phyloP scores from a whole-genome alignment of 768 basidiomycete species.

The Steccherinum ochraceum region DNA sequence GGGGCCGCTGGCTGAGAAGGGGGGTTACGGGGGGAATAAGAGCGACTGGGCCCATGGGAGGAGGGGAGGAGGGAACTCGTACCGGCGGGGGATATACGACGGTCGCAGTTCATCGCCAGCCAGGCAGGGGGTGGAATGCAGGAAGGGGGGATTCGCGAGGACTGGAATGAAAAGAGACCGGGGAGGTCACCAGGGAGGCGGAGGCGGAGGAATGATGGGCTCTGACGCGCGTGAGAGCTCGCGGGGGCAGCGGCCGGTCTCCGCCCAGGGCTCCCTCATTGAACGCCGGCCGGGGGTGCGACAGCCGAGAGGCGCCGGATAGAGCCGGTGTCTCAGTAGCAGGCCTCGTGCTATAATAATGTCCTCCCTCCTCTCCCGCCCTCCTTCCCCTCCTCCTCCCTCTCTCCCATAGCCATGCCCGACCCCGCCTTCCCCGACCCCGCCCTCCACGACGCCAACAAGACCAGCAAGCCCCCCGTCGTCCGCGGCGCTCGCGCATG shows the following conservation, averaged over 20 bases:
- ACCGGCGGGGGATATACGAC: no score
- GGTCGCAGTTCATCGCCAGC: no score
- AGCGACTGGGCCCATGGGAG: no score
- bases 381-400: background rate
- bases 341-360: background rate
- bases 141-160: no score
- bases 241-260: background rate
- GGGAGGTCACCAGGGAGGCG: background rate
- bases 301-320: background rate
- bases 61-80: no score
- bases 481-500: constrained; percentile 59
- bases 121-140: no score
- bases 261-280: background rate
- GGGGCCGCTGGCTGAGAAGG: no score
- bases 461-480: constrained; percentile 33
- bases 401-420: background rate
- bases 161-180: no score
- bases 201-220: background rate
- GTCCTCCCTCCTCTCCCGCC: background rate
- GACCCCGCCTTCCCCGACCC: background rate
- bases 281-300: background rate
- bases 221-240: background rate
- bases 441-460: background rate
- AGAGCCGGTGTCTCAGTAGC: background rate
- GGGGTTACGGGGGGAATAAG: no score